phyloP scores from a whole-genome alignment of 257 asterid genomes.

The Linaria vulgaris region DNA sequence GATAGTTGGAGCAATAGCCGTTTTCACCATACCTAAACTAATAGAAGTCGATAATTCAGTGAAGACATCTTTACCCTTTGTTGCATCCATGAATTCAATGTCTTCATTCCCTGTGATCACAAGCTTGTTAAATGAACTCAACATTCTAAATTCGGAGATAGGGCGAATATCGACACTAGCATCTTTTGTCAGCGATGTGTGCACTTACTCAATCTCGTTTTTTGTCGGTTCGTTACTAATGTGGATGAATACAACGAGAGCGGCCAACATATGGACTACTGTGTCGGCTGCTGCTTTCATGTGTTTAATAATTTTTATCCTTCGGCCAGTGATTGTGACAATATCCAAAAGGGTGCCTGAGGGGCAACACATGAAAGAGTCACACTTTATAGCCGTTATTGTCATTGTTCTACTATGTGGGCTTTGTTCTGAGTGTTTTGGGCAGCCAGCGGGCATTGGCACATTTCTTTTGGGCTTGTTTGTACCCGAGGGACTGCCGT shows the following conservation, averaged over 20 bases:
- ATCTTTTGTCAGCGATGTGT: slow-evolving; percentile 39
- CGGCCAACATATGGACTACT: slow-evolving; percentile 15
- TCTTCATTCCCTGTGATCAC: slow-evolving; percentile 59
- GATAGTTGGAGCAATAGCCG: slow-evolving; percentile 21
- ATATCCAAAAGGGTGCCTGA: slow-evolving; percentile 38
- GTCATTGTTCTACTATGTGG: slow-evolving; percentile 38
- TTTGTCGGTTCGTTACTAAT: slow-evolving; percentile 15
- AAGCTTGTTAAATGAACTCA: slow-evolving; percentile 48
- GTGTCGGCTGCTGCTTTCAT: slow-evolving; percentile 5
- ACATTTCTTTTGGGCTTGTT: slow-evolving; percentile 44
- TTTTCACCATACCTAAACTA: slow-evolving; percentile 10
- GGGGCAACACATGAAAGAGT: slow-evolving; percentile 44
- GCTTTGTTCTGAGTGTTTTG: slow-evolving; percentile 37
- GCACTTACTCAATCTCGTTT: slow-evolving; percentile 29
- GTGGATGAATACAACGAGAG: neutral
- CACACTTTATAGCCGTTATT: slow-evolving; percentile 39
- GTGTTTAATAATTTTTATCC: slow-evolving; percentile 17
- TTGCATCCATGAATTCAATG: slow-evolving; percentile 34
- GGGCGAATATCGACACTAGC: slow-evolving; percentile 59
- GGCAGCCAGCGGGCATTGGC: slow-evolving; percentile 52
- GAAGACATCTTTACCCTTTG: slow-evolving; percentile 25
- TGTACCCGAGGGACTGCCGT: slow-evolving; percentile 52
- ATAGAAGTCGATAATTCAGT: slow-evolving; percentile 19
- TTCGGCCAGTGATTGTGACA: slow-evolving; percentile 33
- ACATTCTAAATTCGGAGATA: slow-evolving; percentile 59